Evolutionary conservation across 768 basidiomycete genomes (phyloP).

Genomic region (Tylopilus sp.): DNA sequence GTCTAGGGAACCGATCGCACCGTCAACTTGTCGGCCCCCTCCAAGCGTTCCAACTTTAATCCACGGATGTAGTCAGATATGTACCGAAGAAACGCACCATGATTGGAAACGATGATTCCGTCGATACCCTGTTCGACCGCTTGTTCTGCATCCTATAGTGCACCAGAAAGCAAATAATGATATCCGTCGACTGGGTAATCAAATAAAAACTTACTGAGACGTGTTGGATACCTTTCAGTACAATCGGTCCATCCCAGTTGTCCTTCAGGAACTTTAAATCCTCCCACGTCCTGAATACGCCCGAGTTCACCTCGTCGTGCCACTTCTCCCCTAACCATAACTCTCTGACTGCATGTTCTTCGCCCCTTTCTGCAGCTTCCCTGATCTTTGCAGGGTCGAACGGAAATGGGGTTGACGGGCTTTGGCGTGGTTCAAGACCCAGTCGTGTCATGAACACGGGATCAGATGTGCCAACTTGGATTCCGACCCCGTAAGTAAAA

Average conservation of each 20-base stretch:
- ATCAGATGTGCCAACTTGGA: slow-evolving; percentile 67
- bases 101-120: slow-evolving; percentile 48
- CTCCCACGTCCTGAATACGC: slow-evolving; percentile 65
- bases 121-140: slow-evolving; percentile 44
- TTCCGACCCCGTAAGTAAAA: slow-evolving; percentile 63
- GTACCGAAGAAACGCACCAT: slow-evolving; percentile 29
- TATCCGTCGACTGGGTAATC: not conserved
- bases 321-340: slow-evolving; percentile 56
- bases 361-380: slow-evolving; percentile 45
- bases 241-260: slow-evolving; percentile 74
- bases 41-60: not conserved
- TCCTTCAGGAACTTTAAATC: slow-evolving; percentile 64
- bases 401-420: slow-evolving; percentile 49
- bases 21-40: slow-evolving; percentile 83
- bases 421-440: slow-evolving; percentile 40
- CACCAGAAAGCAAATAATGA: not conserved
- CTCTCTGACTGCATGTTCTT: slow-evolving; percentile 36
- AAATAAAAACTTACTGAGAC: slow-evolving; percentile 44
- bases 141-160: slow-evolving; percentile 48
- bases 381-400: slow-evolving; percentile 48
- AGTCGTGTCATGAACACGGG: slow-evolving; percentile 72
- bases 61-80: no score
- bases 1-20: slow-evolving; percentile 70
- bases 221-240: slow-evolving; percentile 76
- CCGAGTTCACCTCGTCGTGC: slow-evolving; percentile 61